Base-by-base conservation (phyloP, 164 flowering plant species). In the Warburgia ugandensis region DNA sequence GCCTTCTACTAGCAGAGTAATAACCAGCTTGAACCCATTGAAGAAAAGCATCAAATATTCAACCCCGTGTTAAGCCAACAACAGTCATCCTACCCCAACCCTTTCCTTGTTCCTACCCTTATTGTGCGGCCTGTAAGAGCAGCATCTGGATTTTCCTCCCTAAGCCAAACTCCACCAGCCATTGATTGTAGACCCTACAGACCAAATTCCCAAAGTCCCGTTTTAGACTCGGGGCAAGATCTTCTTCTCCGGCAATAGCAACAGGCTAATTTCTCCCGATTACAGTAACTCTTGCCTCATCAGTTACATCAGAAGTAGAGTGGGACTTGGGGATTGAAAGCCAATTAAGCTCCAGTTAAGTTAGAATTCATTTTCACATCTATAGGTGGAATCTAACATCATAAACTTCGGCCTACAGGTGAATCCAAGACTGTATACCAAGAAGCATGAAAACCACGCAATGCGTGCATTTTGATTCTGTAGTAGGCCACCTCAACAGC, bases 21-120 rank as follows among this genome's bases (percentile, higher is more conserved):
- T 9, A 44, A 50, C 28, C 62, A 62, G 40, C 52, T 62, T 10
- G 75, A 69, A 21, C 23, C 61, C 21, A 28, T 61, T 7, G 82
- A 75, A 19, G 90, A 75, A 50, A 75, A 77, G 69, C 86, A 79
- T 0, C 84, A 75, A 63, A 62, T 82, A 58, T 65, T 69, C 50
- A 74, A 61, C 52, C 70, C 84, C 9, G 78, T 70, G 5, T 54
- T 77, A 0, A 72, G 69, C 65, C 81, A 72, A 40, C 71, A 63
- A 23, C 84, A 75, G 57, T 27, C 78, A 74, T 12, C 65, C 63
- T 20, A 2, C 64, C 1, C 83, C 63, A 19, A 79, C 75, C 55
- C 81, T 76, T n/a, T n/a, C n/a, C 22, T 57, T 80, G 54, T 69
- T 80, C 50, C 37, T 74, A 56, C 84, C 84, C 16, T 50, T 71